Evolutionary conservation across 73 alveolate species (phyloP).

Genomic region (Tetrahymena thermophila): DNA sequence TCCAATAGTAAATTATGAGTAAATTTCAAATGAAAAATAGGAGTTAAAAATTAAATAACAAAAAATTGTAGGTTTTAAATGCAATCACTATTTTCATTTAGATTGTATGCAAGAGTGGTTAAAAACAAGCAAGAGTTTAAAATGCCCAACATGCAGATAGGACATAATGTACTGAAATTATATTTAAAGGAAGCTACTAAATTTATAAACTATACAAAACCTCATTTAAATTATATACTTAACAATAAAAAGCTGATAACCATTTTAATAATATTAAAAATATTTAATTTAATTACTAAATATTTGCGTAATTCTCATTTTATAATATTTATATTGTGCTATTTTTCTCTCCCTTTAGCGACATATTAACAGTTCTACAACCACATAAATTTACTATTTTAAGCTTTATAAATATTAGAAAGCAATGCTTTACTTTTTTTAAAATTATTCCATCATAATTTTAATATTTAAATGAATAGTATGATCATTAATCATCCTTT

Average conservation of each 20-base stretch:
- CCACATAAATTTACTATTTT: not conserved
- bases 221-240: not conserved
- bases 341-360: not conserved
- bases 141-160: not conserved
- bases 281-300: not conserved
- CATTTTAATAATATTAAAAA: not conserved
- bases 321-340: not conserved
- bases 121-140: not conserved
- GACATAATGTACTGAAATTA: not conserved
- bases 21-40: not conserved
- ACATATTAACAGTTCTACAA: too few species aligned
- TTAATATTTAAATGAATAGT: too few species aligned
- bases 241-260: not conserved
- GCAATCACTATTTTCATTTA: not conserved
- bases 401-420: not conserved
- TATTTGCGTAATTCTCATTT: not conserved
- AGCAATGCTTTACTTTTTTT: not conserved
- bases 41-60: not conserved
- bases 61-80: not conserved
- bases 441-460: not conserved
- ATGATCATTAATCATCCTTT: not conserved
- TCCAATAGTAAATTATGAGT: not conserved
- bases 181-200: too few species aligned
- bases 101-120: not conserved
- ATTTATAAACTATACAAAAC: too few species aligned